Evolutionary conservation across 768 basidiomycete genomes (phyloP), one percentile per base, ranked within the genome.

Genomic region (Amanita brunnescens): DNA sequence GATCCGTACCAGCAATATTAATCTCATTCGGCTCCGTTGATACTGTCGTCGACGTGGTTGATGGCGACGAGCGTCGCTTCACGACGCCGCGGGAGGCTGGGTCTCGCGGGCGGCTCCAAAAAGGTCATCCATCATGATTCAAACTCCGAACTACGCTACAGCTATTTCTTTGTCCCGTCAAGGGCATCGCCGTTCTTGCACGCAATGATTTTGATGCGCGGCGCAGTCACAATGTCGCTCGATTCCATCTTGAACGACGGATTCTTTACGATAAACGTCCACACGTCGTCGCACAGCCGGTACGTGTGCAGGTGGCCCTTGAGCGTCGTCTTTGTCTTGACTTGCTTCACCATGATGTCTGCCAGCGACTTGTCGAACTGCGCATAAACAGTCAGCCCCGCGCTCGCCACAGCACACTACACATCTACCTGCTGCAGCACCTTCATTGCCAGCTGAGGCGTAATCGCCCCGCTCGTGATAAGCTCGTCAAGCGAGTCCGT

Each of bases 401-500:
- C 45, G 6, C n/a, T 1, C 12, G 16, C 38, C 9, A 26, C 12
- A 30, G 29, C 26, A 7, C 26, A 3, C 3, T 29, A 12, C 18
- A 9, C 20, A 33, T 29, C 18, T 41, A 96, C 95, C 89, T 97
- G 95, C 63, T 88, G 86, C 53, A 98, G 70, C n/a, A 96, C 91
- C 68, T 95, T 91, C 86, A 97, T 91, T n/a, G 95, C 96, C 58
- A 98, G 68, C 70, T 98, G 95, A 10, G 95, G 95, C 16, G 93
- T 95, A 61, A 99, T 99, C 45, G 90, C 83, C 2, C 95, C 95
- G 62, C 87, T 88, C 41, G 93, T 95, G 61, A 99, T 97, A 58
- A 99, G 80, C 70, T 98, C 95, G 71, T 99, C 96, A 60, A 99
- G 81, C 57, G 95, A 93, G 73, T 99, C 96, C 12, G 94, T 95